phyloP scores from a whole-genome alignment of 306 rosid species.

The Rosa persica region DNA sequence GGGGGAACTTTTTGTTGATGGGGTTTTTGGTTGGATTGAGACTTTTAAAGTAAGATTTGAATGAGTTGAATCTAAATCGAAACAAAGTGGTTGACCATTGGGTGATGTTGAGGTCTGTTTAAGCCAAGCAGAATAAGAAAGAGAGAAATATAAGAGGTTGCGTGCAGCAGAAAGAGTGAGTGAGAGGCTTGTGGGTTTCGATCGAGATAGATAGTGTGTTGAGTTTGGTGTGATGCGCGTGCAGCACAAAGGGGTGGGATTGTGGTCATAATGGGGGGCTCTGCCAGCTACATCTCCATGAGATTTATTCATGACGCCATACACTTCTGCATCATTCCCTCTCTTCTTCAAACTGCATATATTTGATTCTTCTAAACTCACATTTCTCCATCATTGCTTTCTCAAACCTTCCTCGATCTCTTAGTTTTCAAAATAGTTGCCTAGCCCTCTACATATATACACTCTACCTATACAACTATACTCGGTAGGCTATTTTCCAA shows the following conservation, averaged over 20 bases:
- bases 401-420: conserved; percentile 14
- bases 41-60: conserved; percentile 56
- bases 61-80: conserved; percentile 17
- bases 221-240: conserved; percentile 96
- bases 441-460: neutral
- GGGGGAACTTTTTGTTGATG: conserved; percentile 8
- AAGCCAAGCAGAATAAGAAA: conserved; percentile 12
- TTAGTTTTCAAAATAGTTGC: neutral
- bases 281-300: conserved; percentile 70
- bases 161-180: conserved; percentile 27
- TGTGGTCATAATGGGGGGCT: conserved; percentile 62
- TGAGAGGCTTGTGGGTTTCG: neutral
- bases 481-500: no score
- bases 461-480: neutral
- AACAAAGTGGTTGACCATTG: conserved; percentile 55
- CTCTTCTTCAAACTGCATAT: conserved; percentile 44
- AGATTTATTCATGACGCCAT: conserved; percentile 79
- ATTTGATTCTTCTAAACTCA: conserved; percentile 53
- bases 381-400: conserved; percentile 55
- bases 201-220: conserved; percentile 48
- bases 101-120: conserved; percentile 12
- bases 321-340: conserved; percentile 58
- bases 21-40: conserved; percentile 24
- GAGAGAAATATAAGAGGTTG: conserved; percentile 6
- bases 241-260: conserved; percentile 67